Percentiles rank a stretch among this genome's conserved stretches.
phyloP scores from a whole-genome alignment of 2,329 filamentous ascomycete species.

The Dothidotthia symphoricarpi region DNA sequence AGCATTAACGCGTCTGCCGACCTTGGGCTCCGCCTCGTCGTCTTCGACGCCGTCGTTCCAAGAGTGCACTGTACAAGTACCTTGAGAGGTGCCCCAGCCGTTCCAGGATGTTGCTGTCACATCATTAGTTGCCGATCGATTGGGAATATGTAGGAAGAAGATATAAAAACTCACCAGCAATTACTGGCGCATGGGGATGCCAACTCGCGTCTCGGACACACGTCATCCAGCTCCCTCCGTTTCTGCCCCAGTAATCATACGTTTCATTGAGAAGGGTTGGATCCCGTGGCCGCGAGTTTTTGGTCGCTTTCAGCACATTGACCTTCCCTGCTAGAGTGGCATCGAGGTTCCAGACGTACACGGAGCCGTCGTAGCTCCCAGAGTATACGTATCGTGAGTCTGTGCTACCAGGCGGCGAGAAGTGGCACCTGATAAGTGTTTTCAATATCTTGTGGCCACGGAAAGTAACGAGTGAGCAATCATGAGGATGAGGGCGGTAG shows the following conservation, averaged over 20 bases:
- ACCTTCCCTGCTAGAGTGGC: slow-evolving; percentile 76
- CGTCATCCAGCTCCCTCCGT: slow-evolving; percentile 64
- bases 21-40: slow-evolving; percentile 51
- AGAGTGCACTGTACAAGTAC: slow-evolving; percentile 74
- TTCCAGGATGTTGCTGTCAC: slow-evolving; percentile 75
- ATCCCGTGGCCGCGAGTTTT: slow-evolving; percentile 57
- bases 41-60: slow-evolving; percentile 70
- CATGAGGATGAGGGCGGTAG: slow-evolving; percentile 73
- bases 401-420: slow-evolving; percentile 81
- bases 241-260: slow-evolving; percentile 58
- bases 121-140: slow-evolving; percentile 11
- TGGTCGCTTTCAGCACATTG: slow-evolving; percentile 71
- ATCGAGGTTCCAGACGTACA: slow-evolving; percentile 92
- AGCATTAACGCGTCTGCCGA: slow-evolving; percentile 39
- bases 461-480: slow-evolving; percentile 92
- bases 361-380: slow-evolving; percentile 83
- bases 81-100: slow-evolving; percentile 68
- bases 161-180: slow-evolving; percentile 58
- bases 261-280: slow-evolving; percentile 55
- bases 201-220: slow-evolving; percentile 86
- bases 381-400: slow-evolving; percentile 92
- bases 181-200: slow-evolving; percentile 80
- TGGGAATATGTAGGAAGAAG: background rate
- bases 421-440: slow-evolving; percentile 92
- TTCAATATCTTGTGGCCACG: slow-evolving; percentile 84